Conservation (phyloP, 2,329 filamentous ascomycete species). For the Diaporthe helianthi region DNA sequence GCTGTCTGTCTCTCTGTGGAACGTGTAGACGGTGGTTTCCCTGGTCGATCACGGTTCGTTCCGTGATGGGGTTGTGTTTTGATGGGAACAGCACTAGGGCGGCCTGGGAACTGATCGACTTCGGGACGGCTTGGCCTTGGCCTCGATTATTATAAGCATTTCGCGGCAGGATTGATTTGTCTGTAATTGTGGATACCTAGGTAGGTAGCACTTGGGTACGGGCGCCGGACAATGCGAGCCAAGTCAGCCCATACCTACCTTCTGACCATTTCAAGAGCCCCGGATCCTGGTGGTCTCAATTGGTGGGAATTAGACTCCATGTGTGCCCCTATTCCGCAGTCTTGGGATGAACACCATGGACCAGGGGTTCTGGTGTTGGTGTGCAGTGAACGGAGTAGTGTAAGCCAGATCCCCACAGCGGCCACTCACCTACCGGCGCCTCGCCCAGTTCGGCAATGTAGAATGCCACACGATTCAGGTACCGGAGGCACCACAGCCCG, state of each 20-base stretch:
- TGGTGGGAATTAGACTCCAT: constrained; percentile 14
- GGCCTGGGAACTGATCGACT: no score
- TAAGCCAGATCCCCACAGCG: background rate
- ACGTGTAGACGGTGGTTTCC: background rate
- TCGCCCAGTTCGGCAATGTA: background rate
- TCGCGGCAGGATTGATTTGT: background rate
- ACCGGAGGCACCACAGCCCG: background rate
- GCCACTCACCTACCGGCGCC: constrained; percentile 21
- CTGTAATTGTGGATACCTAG: no score
- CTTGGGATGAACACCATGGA: constrained; percentile 6
- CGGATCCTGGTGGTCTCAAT: background rate
- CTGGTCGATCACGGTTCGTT: constrained; percentile 8
- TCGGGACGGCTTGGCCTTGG: background rate
- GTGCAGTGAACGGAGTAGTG: no score
- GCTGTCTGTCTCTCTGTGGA: no score
- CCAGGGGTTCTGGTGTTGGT: background rate
- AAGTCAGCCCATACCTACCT: background rate
- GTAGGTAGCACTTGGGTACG: no score
- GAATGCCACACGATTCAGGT: constrained; percentile 14
- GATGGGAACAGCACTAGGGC: background rate
- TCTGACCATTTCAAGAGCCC: background rate
- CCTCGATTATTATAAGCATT: constrained; percentile 15
- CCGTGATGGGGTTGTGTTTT: background rate
- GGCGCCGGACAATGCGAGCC: background rate
- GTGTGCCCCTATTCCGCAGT: background rate